A percentile compares a stretch with the other conserved stretches of the same genome.
These are phyloP conservation scores for Podila clonocystis DNA, from an alignment of 192 early-diverging fungal genomes.

Conservation along the genomic window DNA sequence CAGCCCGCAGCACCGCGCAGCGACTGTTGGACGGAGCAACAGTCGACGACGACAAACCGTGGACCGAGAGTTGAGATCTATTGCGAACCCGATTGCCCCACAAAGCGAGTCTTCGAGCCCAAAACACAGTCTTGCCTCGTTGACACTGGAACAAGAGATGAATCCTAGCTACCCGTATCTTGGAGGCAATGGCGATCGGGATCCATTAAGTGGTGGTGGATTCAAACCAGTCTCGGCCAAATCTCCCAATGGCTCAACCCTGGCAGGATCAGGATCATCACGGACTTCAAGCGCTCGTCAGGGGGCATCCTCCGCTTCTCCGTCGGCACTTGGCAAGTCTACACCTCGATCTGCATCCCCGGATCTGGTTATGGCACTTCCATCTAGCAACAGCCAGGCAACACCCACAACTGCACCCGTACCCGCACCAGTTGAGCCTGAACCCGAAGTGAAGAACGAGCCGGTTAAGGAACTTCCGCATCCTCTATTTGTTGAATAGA, in stretches of 20 bases:
- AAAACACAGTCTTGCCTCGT: conserved; percentile 30
- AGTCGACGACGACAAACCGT: conserved; percentile 18
- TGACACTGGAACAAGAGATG: conserved; percentile 39
- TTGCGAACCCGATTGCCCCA: conserved; percentile 6
- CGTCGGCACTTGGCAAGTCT: not conserved
- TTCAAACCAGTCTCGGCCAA: not conserved
- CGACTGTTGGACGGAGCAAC: conserved; percentile 37
- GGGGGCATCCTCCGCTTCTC: not conserved
- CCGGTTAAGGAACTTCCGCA: conserved; percentile 37
- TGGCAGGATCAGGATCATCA: conserved; percentile 1
- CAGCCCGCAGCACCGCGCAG: conserved; percentile 20
- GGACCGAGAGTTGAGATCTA: conserved; percentile 32
- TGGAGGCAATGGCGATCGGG: conserved; percentile 5
- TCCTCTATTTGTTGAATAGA: conserved; percentile 48
- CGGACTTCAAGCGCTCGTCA: not conserved
- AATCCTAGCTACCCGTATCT: conserved; percentile 15
- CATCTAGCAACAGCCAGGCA: not conserved
- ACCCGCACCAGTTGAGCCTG: conserved; percentile 6
- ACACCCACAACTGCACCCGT: not conserved
- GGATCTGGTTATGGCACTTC: conserved; percentile 11
- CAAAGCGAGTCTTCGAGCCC: conserved; percentile 29
- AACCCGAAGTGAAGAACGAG: conserved; percentile 6
- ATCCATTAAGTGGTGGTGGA: conserved; percentile 3
- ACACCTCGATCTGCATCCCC: conserved; percentile 4
- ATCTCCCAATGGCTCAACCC: conserved; percentile 12